Conservation (phyloP, 202 grass and related monocot genomes). For the Schoenoplectus tabernaemontani region DNA sequence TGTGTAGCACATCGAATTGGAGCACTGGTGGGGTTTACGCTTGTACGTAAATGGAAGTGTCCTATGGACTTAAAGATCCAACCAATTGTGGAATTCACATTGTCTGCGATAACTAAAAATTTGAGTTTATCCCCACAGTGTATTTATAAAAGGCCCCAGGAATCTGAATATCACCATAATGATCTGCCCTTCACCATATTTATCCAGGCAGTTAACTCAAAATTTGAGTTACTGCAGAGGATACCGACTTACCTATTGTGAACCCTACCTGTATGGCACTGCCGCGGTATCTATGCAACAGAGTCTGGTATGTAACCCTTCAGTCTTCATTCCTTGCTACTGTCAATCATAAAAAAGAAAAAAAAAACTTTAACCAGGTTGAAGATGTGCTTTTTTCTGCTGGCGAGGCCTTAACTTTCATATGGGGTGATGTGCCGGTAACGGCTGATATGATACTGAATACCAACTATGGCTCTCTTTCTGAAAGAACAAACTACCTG, state of each 20-base stretch:
- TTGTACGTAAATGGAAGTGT: background rate
- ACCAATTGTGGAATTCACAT: background rate
- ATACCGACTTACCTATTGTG: too few species aligned
- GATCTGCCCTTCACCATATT: too few species aligned
- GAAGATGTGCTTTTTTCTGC: conserved; percentile 95
- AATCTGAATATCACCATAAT: too few species aligned
- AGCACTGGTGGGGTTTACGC: background rate
- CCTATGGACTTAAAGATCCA: background rate
- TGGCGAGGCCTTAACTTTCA: conserved; percentile 88
- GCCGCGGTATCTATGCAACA: background rate
- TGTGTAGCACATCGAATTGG: background rate
- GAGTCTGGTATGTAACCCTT: background rate
- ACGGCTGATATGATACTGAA: conserved; percentile 69
- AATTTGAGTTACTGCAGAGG: too few species aligned
- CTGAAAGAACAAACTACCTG: conserved; percentile 75
- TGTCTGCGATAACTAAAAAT: too few species aligned
- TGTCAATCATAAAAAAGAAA: background rate
- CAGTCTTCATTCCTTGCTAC: background rate
- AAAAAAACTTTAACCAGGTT: conserved; percentile 56
- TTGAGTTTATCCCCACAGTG: too few species aligned
- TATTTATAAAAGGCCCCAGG: too few species aligned
- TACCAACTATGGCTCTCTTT: conserved; percentile 85
- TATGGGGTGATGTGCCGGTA: conserved; percentile 87
- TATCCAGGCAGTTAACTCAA: too few species aligned
- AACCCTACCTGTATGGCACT: background rate